These are phyloP conservation scores for Physcomitrellopsis africana DNA, from an alignment of 225 moss, liverwort and hornwort species.

Conservation along the genomic window DNA sequence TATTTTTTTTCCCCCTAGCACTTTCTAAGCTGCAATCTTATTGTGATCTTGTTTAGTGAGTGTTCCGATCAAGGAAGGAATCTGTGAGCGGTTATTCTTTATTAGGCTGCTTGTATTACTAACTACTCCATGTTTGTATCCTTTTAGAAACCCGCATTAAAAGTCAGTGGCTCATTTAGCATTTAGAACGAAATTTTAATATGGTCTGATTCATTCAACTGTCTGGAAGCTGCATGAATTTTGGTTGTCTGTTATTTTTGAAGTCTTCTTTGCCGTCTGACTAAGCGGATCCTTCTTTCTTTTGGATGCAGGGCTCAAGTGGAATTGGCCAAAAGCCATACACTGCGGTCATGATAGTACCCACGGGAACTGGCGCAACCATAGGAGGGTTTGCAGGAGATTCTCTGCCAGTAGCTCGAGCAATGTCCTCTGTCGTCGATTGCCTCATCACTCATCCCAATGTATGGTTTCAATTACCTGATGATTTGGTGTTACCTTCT, in stretches of 20 bases:
- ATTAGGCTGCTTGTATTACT: no score
- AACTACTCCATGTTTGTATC: no score
- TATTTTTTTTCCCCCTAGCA: no score
- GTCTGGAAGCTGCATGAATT: not conserved
- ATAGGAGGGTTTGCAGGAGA: conserved; percentile 96
- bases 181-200: no score
- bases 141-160: no score
- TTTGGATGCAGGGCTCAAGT: conserved; percentile 39
- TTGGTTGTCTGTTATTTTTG: not conserved
- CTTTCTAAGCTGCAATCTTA: not conserved
- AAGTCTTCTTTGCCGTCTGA: not conserved
- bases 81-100: not conserved
- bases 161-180: no score
- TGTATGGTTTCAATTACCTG: conserved; percentile 34
- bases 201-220: not conserved
- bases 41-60: not conserved
- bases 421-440: conserved; percentile 86
- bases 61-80: not conserved
- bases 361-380: conserved; percentile 91
- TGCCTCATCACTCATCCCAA: conserved; percentile 94
- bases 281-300: not conserved
- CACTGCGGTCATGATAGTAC: conserved; percentile 90
- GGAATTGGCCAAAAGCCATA: conserved; percentile 69
- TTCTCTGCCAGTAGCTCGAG: conserved; percentile 85
- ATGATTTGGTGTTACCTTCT: not conserved